Percentiles rank a stretch among this genome's conserved stretches.
These are phyloP conservation scores for Lathyrus aphaca DNA, from an alignment of 306 rosid genomes.

Conservation along the genomic window DNA sequence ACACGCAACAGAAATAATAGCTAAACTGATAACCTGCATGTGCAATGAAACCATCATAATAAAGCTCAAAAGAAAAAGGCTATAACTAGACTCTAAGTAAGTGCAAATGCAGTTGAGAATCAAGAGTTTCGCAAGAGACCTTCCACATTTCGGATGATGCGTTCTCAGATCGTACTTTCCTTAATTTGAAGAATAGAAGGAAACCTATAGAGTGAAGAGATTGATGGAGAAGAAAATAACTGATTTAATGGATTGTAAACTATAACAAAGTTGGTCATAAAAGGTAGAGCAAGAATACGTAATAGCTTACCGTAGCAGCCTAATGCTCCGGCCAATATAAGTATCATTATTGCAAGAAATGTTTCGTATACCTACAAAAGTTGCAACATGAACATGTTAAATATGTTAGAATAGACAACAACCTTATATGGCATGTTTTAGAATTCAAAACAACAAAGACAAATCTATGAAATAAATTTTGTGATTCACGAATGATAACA, in stretches of 20 bases:
- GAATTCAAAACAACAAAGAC: too few relatives aligned
- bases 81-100: too few relatives aligned
- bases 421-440: too few relatives aligned
- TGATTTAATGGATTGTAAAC: background rate
- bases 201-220: conserved; percentile 47
- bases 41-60: conserved; percentile 7
- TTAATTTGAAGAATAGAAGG: conserved; percentile 53
- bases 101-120: conserved; percentile 1
- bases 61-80: too few relatives aligned
- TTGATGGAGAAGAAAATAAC: conserved; percentile 15
- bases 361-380: conserved; percentile 64
- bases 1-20: conserved; percentile 59
- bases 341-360: conserved; percentile 48
- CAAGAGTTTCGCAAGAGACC: conserved; percentile 43
- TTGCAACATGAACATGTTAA: conserved; percentile 17
- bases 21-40: conserved; percentile 69
- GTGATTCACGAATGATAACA: background rate
- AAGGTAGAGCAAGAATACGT: background rate
- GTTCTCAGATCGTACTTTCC: conserved; percentile 64
- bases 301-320: conserved; percentile 65
- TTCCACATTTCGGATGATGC: conserved; percentile 79
- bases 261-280: background rate
- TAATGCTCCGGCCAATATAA: conserved; percentile 61
- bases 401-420: too few relatives aligned
- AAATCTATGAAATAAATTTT: too few relatives aligned